Base-by-base conservation (phyloP, 257 asterid genomes). In the Penstemon davidsonii region DNA sequence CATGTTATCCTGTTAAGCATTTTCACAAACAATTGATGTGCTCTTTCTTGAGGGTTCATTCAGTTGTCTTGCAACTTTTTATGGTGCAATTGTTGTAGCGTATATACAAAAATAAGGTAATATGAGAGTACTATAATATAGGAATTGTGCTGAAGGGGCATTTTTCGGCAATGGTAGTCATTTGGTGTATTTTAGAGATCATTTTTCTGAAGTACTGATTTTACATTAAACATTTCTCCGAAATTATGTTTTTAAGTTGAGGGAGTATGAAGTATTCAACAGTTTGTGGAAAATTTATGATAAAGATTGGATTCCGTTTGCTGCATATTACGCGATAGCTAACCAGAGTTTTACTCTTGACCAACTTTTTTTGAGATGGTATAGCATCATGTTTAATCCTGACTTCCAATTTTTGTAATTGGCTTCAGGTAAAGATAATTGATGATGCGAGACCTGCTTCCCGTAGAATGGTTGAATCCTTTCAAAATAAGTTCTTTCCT, bases 401-500 rank as follows among this genome's bases (percentile, higher is more conserved):
- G 56, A 15, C 46, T 60, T 39, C 13, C 8, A 36, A 18, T 66
- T 51, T 66, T 38, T 56, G 42, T 54, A 25, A 64, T 42, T 68
- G 67, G 40, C 56, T 80, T 71, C 87, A 93, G 99, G 85, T 90
- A 75, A 88, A 73, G 81, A 55, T 87, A 42, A 77, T 93, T 43
- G 91, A 85, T 79, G 99, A 93, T 67, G 70, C 91, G 5, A 84
- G 97, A 78, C 88, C 96, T 43, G 81, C 85, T 55, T 78, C 85
- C n/a, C 89, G 77, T 19, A 87, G 78, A 78, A 42, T 88, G 46
- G 80, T 67, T 51, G 97, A 88, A 60, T 83, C 96, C 44, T 90
- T 93, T 78, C 80, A 80, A 57, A 90, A 88, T 70, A 85, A 87
- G 69, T 93, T 93, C 76, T 90, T 93, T 49, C 99, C 99, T 42